phyloP scores from a whole-genome alignment of 768 basidiomycete genomes.

The Lactarius sp. region DNA sequence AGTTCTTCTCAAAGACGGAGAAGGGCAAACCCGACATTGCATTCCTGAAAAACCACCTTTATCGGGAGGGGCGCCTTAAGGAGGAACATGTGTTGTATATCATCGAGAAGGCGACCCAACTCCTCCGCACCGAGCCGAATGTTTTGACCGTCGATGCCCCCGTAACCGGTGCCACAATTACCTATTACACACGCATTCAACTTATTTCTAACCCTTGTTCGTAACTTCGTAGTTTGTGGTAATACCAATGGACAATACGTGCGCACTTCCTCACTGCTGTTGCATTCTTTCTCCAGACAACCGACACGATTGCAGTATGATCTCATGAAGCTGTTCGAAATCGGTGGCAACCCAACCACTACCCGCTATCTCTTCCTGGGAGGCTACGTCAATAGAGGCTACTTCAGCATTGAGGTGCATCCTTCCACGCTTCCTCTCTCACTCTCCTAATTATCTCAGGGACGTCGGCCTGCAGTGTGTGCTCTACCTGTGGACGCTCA shows the following conservation, averaged over 20 bases:
- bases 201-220: neutral
- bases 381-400: constrained; percentile 72
- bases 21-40: constrained; percentile 89
- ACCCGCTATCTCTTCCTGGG: constrained; percentile 72
- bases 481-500: constrained; percentile 93
- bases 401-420: constrained; percentile 67
- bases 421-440: neutral
- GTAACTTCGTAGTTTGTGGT: constrained; percentile 71
- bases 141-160: constrained; percentile 93
- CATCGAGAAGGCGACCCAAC: constrained; percentile 61
- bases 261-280: constrained; percentile 31
- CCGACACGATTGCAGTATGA: constrained; percentile 48
- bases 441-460: constrained; percentile 15
- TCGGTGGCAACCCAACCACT: constrained; percentile 70
- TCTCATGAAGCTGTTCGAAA: constrained; percentile 34
- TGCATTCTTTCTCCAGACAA: neutral
- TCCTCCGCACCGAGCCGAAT: constrained; percentile 85
- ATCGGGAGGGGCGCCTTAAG: constrained; percentile 87
- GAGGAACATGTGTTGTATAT: constrained; percentile 97
- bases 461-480: constrained; percentile 64
- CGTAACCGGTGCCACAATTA: constrained; percentile 67
- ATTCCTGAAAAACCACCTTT: constrained; percentile 98
- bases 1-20: constrained; percentile 84
- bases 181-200: too few relatives aligned
- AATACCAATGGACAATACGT: constrained; percentile 98